phyloP scores from a whole-genome alignment of 176 grass and related monocot species.

The Triticum urartu region DNA sequence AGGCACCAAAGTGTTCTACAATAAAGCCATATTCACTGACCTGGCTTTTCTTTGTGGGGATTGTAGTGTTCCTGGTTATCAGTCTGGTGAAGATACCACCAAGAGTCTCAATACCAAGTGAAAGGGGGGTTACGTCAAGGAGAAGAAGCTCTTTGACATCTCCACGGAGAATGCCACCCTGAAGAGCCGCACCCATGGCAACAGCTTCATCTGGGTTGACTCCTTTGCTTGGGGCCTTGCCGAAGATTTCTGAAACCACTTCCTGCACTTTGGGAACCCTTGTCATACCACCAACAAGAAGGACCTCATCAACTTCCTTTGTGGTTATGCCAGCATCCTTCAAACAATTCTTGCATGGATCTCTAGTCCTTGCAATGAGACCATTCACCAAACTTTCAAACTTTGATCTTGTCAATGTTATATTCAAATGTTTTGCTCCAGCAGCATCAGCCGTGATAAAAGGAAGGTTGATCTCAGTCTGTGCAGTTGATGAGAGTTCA shows the following conservation, averaged over 20 bases:
- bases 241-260: constrained; percentile 21
- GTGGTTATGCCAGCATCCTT: constrained; percentile 16
- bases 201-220: constrained; percentile 27
- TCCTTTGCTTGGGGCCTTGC: constrained; percentile 21
- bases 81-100: constrained; percentile 12
- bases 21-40: background rate
- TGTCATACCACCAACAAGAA: constrained; percentile 22
- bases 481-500: constrained; percentile 9
- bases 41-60: constrained; percentile 33
- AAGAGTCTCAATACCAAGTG: constrained; percentile 22
- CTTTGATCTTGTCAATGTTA: constrained; percentile 20
- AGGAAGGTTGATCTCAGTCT: constrained; percentile 19
- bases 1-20: background rate
- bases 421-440: constrained; percentile 23
- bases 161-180: constrained; percentile 23
- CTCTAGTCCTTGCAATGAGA: constrained; percentile 13
- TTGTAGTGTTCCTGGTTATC: constrained; percentile 24
- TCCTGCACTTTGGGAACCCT: constrained; percentile 28
- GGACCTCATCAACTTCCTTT: constrained; percentile 22
- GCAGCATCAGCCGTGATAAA: constrained; percentile 11
- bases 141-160: constrained; percentile 22
- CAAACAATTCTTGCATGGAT: constrained; percentile 19
- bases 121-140: constrained; percentile 4
- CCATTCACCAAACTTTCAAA: constrained; percentile 9
- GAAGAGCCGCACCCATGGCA: constrained; percentile 16